These are phyloP conservation scores for Phytophthora pini DNA, from an alignment of 352 stramenopile genomes.

Conservation along the genomic window DNA sequence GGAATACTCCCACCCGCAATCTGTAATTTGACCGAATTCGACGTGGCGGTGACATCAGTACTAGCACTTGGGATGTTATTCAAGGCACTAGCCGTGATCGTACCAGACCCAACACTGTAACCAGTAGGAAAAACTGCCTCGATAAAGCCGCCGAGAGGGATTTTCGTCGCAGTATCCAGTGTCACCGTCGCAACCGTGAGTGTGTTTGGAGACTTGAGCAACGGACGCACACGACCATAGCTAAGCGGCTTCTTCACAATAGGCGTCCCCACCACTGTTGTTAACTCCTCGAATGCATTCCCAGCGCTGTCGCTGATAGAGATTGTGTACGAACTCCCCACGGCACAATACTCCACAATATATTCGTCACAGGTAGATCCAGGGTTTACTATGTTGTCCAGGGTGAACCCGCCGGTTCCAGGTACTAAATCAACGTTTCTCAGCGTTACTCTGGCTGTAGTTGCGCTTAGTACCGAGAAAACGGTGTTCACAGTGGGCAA, in stretches of 20 bases:
- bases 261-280: constrained; percentile 50
- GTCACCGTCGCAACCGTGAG: constrained; percentile 48
- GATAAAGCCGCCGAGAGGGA: constrained; percentile 51
- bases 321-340: constrained; percentile 54
- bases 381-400: constrained; percentile 63
- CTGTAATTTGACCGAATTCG: constrained; percentile 38
- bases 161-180: constrained; percentile 45
- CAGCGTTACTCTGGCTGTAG: constrained; percentile 34
- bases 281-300: constrained; percentile 52
- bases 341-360: constrained; percentile 60
- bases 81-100: constrained; percentile 33
- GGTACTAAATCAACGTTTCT: constrained; percentile 38
- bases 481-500: constrained; percentile 43
- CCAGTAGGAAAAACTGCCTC: constrained; percentile 58
- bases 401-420: constrained; percentile 43
- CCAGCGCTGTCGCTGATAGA: constrained; percentile 41
- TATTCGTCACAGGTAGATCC: constrained; percentile 64
- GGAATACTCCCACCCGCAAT: constrained; percentile 42
- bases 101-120: constrained; percentile 39
- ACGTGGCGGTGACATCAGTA: constrained; percentile 34
- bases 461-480: constrained; percentile 20
- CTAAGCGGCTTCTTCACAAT: constrained; percentile 72
- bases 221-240: constrained; percentile 57
- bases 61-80: constrained; percentile 46
- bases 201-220: constrained; percentile 43